A percentile compares a stretch with the other conserved stretches of the same genome.
These are phyloP conservation scores for Boletus huronensis DNA, from an alignment of 768 basidiomycete genomes.

Conservation along the genomic window DNA sequence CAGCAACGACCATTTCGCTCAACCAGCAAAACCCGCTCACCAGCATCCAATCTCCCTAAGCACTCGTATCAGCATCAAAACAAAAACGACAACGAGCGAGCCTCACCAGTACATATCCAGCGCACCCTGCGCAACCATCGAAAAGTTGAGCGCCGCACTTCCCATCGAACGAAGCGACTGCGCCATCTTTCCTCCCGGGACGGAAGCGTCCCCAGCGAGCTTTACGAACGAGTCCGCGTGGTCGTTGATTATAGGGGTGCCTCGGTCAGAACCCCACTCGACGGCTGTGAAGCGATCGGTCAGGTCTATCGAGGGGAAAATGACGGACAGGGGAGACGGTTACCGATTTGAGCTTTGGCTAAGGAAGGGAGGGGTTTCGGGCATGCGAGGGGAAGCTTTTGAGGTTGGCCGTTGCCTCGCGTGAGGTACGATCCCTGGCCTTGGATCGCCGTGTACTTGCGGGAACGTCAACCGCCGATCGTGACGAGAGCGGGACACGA, in stretches of 20 bases:
- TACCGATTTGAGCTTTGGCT: conserved; percentile 69
- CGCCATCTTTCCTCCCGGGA: conserved; percentile 75
- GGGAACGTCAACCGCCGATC: background rate
- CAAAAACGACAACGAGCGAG: background rate
- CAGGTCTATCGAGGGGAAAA: background rate
- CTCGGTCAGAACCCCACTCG: conserved; percentile 88
- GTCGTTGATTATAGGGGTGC: conserved; percentile 44
- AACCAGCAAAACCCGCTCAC: conserved; percentile 32
- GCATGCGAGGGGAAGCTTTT: conserved; percentile 62
- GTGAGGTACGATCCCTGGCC: conserved; percentile 79
- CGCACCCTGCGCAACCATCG: conserved; percentile 83
- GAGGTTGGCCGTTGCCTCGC: conserved; percentile 40
- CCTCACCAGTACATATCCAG: conserved; percentile 84
- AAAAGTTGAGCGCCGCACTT: conserved; percentile 79
- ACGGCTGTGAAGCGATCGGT: conserved; percentile 44
- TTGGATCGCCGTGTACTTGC: conserved; percentile 72
- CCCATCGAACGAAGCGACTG: conserved; percentile 83
- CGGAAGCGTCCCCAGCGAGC: conserved; percentile 67
- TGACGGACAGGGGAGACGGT: background rate
- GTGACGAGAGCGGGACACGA: background rate
- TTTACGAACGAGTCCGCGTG: conserved; percentile 69
- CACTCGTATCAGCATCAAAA: background rate
- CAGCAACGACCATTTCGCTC: background rate
- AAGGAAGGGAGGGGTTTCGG: conserved; percentile 65
- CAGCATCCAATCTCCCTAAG: conserved; percentile 80